Evolutionary conservation across 108 stramenopile genomes (phyloP), one percentile per base, ranked within the genome.

Genomic region (Fistulifera solaris): DNA sequence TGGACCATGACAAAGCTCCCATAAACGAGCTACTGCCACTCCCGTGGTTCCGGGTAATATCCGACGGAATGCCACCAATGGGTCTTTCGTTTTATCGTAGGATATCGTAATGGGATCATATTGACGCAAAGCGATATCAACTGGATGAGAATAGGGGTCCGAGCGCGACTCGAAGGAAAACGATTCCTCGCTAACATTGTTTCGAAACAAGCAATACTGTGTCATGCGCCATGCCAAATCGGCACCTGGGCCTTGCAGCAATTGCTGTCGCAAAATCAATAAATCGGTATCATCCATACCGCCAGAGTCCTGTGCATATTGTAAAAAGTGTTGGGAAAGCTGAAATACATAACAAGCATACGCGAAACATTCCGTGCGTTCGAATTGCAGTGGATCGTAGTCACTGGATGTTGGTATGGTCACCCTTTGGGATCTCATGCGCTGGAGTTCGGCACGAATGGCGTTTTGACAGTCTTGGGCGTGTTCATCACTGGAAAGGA

Each of bases 191-290:
- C 17, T 31, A 2, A 27, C 61, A 47, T 70, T 63, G 4, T 68
- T 47, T 38, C 68, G 63, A 16, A 49, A 66, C 40, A 77, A 27
- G 38, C 67, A 61, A 42, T 62, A 68, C 41, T 72, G 60, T 35
- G 70, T 71, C 11, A 77, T 60, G 10, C 71, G 71, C 16, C 68
- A 51, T 7, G 68, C 59, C 2, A 77, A 64, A 43, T 77, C 71
- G 8, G 67, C 76, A 47, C 76, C 65, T 7, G 38, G 40, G 1
- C 67, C 53, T 12, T 23, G 23, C 1, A 72, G 54, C 46, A 65
- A 58, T 15, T 72, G 67, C 10, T 48, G 16, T 28, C 45, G 17
- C 42, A 75, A 39, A 12, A 13, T 40, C 22, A 47, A 39, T 15
- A 66, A 3, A 31, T 27, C 28, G 10, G 28, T 40, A 12, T 67